A percentile compares a stretch with the other conserved stretches of the same genome.
Evolutionary conservation across 805 yeast species (phyloP).

Genomic region (Metschnikowia proteae): DNA sequence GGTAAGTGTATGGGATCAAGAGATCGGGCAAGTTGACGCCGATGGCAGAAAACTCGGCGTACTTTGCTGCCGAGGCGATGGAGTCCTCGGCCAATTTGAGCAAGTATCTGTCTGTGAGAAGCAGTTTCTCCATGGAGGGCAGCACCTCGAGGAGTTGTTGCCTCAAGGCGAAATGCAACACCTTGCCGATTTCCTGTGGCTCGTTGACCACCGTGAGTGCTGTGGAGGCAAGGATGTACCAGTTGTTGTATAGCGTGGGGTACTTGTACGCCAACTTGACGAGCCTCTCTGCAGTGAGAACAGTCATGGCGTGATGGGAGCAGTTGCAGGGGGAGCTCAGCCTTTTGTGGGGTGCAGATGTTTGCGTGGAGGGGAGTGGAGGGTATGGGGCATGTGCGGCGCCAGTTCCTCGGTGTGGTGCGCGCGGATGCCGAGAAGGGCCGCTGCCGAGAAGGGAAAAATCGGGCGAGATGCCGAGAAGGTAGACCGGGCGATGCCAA

Average conservation of each 20-base stretch:
- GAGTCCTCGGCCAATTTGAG: constrained; percentile 39
- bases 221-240: constrained; percentile 81
- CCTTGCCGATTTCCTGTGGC: constrained; percentile 73
- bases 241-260: constrained; percentile 52
- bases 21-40: constrained; percentile 43
- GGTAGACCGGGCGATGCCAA: no score
- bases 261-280: constrained; percentile 48
- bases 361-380: no score
- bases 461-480: no score
- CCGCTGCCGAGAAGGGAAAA: no score
- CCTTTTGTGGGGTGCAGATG: no score
- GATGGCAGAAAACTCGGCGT: constrained; percentile 36
- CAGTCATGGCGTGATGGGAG: constrained; percentile 7
- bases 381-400: no score
- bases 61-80: constrained; percentile 36
- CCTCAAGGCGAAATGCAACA: constrained; percentile 65
- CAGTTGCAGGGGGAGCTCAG: no score
- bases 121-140: constrained; percentile 18
- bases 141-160: constrained; percentile 39
- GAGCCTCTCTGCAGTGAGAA: constrained; percentile 55
- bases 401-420: no score
- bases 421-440: no score
- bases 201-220: constrained; percentile 76
- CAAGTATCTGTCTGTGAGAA: constrained; percentile 33
- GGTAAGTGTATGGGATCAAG: constrained; percentile 36